These are phyloP conservation scores for Colletotrichum tamarilloi DNA, from an alignment of 2,329 filamentous ascomycete species.

Conservation along the genomic window DNA sequence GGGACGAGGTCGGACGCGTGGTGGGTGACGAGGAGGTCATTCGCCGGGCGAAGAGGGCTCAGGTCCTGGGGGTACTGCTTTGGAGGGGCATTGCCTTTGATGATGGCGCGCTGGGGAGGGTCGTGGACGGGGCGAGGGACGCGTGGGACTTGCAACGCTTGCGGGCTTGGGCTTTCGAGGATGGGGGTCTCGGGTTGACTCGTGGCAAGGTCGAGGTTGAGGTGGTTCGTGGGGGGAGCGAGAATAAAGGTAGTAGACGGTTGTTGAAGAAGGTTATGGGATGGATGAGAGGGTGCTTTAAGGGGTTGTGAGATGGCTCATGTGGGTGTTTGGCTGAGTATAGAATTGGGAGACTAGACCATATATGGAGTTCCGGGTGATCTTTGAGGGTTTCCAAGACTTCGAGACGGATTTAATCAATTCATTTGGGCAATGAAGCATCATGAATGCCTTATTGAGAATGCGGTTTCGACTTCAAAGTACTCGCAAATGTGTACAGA, in stretches of 20 bases:
- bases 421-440: too few species aligned
- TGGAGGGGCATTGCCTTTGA: conserved; percentile 75
- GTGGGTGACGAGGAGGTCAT: conserved; percentile 39
- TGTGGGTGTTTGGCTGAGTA: neutral
- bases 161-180: conserved; percentile 40
- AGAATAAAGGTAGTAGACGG: neutral
- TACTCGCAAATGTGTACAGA: too few species aligned
- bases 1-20: conserved; percentile 54
- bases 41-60: conserved; percentile 54
- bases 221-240: neutral
- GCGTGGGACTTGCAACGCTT: conserved; percentile 64
- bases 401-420: too few species aligned
- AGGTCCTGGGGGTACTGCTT: conserved; percentile 65
- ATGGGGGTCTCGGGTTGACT: neutral
- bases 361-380: neutral
- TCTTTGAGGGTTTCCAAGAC: too few species aligned
- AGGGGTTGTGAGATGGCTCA: neutral
- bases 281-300: neutral
- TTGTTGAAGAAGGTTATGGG: neutral
- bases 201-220: neutral
- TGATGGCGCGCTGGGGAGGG: conserved; percentile 67
- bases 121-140: conserved; percentile 63
- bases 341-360: conserved; percentile 33
- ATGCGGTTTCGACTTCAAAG: too few species aligned
- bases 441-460: too few species aligned